Evolutionary conservation across 257 asterid genomes (phyloP).

Genomic region (Solanum okadae): DNA sequence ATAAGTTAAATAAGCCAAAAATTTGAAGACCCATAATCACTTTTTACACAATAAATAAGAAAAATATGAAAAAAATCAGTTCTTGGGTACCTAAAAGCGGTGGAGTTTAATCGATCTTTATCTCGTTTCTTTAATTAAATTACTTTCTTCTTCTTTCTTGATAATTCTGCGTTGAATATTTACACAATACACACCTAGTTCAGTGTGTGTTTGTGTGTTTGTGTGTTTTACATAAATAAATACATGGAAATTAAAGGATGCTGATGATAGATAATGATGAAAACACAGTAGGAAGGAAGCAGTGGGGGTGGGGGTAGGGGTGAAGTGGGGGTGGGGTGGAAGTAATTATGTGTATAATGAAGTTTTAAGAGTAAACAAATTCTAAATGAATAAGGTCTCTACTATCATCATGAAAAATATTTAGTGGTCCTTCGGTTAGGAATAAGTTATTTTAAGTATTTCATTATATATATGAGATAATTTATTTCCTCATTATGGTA

Average conservation of each 20-base stretch:
- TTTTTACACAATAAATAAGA: background rate
- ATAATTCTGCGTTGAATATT: background rate
- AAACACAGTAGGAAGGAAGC: background rate
- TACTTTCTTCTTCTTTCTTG: background rate
- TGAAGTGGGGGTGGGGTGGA: no score
- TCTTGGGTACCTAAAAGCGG: background rate
- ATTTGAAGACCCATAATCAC: background rate
- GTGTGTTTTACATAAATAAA: background rate
- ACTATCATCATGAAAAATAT: background rate
- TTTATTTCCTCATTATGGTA: no score
- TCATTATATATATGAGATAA: no score
- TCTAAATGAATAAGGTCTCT: background rate
- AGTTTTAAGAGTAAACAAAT: background rate
- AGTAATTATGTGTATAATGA: background rate
- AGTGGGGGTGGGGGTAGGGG: background rate
- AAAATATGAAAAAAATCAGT: background rate
- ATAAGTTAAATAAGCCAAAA: background rate
- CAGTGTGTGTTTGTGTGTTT: background rate
- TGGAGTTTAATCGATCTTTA: background rate
- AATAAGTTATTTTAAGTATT: no score
- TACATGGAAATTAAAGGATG: background rate
- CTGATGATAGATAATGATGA: conserved; percentile 3
- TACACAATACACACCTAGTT: background rate
- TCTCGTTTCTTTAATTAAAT: background rate
- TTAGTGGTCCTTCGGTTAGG: no score